phyloP scores from a whole-genome alignment of 345 rosid genomes.

The Kernera saxatilis region DNA sequence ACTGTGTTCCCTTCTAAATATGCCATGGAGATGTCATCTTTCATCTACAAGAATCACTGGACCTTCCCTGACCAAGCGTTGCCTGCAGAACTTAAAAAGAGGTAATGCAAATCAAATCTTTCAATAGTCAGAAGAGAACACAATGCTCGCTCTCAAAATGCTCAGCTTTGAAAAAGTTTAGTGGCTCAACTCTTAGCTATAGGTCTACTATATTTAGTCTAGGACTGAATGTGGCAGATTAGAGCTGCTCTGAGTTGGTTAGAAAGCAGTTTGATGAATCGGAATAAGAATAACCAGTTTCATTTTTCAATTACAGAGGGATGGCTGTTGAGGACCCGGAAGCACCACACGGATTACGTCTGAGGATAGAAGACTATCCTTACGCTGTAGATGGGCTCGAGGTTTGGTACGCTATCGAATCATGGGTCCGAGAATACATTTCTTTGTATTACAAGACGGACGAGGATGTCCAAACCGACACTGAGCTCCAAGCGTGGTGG shows the following conservation, averaged over 20 bases:
- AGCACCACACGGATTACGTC: constrained; percentile 50
- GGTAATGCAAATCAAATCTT: constrained; percentile 35
- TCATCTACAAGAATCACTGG: constrained; percentile 47
- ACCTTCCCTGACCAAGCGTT: constrained; percentile 61
- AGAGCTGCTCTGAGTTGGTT: not conserved
- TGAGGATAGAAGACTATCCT: constrained; percentile 63
- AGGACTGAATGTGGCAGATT: not conserved
- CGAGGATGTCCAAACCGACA: constrained; percentile 40
- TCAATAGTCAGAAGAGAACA: not conserved
- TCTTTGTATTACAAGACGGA: constrained; percentile 47
- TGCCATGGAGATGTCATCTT: constrained; percentile 63
- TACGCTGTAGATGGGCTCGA: constrained; percentile 74
- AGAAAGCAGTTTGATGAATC: not conserved
- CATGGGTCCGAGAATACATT: constrained; percentile 63
- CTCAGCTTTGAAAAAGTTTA: not conserved
- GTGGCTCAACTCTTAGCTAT: not conserved
- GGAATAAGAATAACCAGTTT: not conserved
- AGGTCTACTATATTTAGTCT: not conserved
- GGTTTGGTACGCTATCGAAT: constrained; percentile 62
- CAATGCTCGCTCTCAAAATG: not conserved
- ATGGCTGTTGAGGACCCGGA: constrained; percentile 58
- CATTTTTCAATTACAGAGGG: constrained; percentile 44
- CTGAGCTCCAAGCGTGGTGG: constrained; percentile 75
- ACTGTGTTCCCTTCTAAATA: constrained; percentile 59
- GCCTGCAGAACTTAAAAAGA: constrained; percentile 66